These are phyloP conservation scores for Periconia sp. DNA, from an alignment of 2,329 filamentous ascomycete genomes.

Conservation along the genomic window DNA sequence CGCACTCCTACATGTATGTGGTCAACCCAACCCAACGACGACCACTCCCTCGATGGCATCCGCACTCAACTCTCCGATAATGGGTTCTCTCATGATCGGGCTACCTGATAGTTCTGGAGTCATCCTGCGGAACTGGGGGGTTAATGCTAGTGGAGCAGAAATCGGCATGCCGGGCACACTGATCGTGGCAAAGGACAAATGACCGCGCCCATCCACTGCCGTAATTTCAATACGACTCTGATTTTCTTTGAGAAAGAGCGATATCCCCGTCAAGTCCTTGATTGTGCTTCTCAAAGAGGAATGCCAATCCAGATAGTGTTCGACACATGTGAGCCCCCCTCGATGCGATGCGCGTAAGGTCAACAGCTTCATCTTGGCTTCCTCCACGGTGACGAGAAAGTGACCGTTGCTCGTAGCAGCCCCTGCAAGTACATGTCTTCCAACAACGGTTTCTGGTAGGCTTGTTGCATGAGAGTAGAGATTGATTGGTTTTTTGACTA, in stretches of 20 bases:
- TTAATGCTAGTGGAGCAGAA: background rate
- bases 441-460: slow-evolving; percentile 9
- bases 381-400: slow-evolving; percentile 18
- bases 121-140: background rate
- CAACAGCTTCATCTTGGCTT: slow-evolving; percentile 13
- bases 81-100: background rate
- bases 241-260: slow-evolving; percentile 16
- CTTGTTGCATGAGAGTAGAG: background rate
- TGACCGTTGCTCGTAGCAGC: slow-evolving; percentile 15
- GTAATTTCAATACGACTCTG: slow-evolving; percentile 15
- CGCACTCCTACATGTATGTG: background rate
- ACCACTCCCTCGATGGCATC: background rate
- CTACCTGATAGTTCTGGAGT: slow-evolving; percentile 1
- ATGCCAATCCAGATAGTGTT: slow-evolving; percentile 5
- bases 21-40: background rate
- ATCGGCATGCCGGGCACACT: slow-evolving; percentile 16
- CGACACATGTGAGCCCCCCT: slow-evolving; percentile 16
- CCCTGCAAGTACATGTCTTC: slow-evolving; percentile 14
- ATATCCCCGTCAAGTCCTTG: slow-evolving; percentile 10
- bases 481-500: slow-evolving; percentile 2
- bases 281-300: slow-evolving; percentile 8
- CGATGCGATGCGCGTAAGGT: slow-evolving; percentile 9
- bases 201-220: slow-evolving; percentile 19
- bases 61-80: slow-evolving; percentile 1
- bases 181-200: slow-evolving; percentile 14